Evolutionary conservation across 2,329 filamentous ascomycete genomes (phyloP).

Genomic region (Didymella lethalis): DNA sequence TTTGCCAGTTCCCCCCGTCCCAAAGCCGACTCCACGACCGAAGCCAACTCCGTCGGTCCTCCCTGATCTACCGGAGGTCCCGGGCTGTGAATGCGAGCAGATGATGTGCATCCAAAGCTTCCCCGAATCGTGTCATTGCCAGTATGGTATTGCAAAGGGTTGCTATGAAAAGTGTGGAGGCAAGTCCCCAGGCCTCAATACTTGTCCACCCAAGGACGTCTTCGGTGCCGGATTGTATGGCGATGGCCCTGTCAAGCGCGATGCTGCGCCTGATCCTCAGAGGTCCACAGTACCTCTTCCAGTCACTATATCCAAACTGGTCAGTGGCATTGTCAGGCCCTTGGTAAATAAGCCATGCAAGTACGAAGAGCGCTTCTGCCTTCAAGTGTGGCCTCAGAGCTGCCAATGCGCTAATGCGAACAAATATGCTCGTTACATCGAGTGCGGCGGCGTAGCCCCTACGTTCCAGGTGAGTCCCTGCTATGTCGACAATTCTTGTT

Average conservation of each 20-base stretch:
- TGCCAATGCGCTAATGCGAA: constrained; percentile 42
- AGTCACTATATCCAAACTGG: not conserved
- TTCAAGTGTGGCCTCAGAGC: constrained; percentile 36
- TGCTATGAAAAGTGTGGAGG: constrained; percentile 45
- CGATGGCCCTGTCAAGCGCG: constrained; percentile 11
- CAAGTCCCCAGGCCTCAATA: constrained; percentile 22
- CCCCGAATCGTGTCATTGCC: constrained; percentile 43
- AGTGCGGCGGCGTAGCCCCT: constrained; percentile 38
- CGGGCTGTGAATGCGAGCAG: constrained; percentile 28
- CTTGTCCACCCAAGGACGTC: constrained; percentile 13
- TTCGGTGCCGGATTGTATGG: not conserved
- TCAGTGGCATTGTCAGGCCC: not conserved
- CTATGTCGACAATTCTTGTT: not conserved
- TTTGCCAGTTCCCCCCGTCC: not conserved
- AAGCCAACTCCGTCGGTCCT: not conserved
- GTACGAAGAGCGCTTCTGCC: constrained; percentile 34
- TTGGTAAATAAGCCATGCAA: constrained; percentile 19
- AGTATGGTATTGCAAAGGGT: constrained; percentile 27
- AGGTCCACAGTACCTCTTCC: not conserved
- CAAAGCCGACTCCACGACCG: not conserved
- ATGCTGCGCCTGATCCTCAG: constrained; percentile 8
- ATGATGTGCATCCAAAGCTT: constrained; percentile 32
- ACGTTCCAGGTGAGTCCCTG: constrained; percentile 12
- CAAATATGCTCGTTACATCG: constrained; percentile 29
- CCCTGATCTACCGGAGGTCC: constrained; percentile 11